Percentiles rank a stretch among this genome's conserved stretches.
These are phyloP conservation scores for Cicer arietinum DNA, from an alignment of 306 rosid genomes.

Conservation along the genomic window DNA sequence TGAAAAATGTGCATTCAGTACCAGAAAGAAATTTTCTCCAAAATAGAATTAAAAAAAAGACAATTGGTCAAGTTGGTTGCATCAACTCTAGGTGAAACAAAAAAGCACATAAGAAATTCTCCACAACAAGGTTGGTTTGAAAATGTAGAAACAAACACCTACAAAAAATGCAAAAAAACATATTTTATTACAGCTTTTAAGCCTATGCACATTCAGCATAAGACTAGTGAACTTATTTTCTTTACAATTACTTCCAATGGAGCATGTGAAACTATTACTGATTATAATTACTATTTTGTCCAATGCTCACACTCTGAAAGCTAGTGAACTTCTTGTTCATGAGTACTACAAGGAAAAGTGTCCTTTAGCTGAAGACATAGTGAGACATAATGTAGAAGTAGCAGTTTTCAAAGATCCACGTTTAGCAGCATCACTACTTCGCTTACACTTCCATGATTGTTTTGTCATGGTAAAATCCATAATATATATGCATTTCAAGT, in stretches of 20 bases:
- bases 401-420: constrained; percentile 74
- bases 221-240: background rate
- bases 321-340: constrained; percentile 56
- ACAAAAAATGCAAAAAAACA: constrained; percentile 42
- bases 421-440: constrained; percentile 87
- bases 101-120: constrained; percentile 46
- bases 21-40: constrained; percentile 30
- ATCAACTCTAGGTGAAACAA: constrained; percentile 58
- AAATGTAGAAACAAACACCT: constrained; percentile 41
- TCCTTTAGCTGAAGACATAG: constrained; percentile 75
- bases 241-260: constrained; percentile 53
- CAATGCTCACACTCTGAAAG: constrained; percentile 37
- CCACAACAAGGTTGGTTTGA: constrained; percentile 56
- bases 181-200: constrained; percentile 2
- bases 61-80: constrained; percentile 68
- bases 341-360: constrained; percentile 75
- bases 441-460: constrained; percentile 94
- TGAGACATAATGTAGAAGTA: constrained; percentile 61
- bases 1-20: background rate
- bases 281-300: constrained; percentile 42
- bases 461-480: constrained; percentile 72
- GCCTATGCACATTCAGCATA: constrained; percentile 1
- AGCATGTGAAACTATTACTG: constrained; percentile 32
- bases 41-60: background rate
- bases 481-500: background rate